Percentiles rank a stretch among this genome's conserved stretches.
These are phyloP conservation scores for Sclerotinia trifoliorum DNA, from an alignment of 2,329 filamentous ascomycete species.

Conservation along the genomic window DNA sequence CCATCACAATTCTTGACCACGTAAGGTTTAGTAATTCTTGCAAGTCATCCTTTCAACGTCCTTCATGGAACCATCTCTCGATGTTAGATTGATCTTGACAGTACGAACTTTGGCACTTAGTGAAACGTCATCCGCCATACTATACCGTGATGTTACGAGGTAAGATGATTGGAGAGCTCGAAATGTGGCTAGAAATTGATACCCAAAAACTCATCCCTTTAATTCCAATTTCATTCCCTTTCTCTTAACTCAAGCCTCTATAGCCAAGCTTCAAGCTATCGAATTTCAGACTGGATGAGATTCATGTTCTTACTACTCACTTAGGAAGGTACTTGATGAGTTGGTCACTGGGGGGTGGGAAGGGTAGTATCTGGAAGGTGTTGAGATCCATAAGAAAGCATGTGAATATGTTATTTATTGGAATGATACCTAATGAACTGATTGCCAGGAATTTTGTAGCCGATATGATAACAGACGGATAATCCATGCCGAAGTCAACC, in stretches of 20 bases:
- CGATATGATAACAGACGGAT: neutral
- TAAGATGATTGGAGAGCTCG: neutral
- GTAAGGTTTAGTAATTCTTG: neutral
- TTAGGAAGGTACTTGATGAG: slow-evolving; percentile 6
- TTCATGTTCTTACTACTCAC: neutral
- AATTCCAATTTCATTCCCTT: neutral
- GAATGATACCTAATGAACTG: neutral
- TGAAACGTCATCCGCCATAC: neutral
- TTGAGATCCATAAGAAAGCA: neutral
- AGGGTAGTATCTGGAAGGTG: neutral
- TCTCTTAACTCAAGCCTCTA: neutral
- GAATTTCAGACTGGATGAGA: slow-evolving; percentile 1
- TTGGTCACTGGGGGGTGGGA: neutral
- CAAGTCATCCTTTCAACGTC: neutral
- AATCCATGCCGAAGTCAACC: neutral
- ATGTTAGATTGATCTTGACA: neutral
- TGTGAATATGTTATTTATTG: slow-evolving; percentile 2
- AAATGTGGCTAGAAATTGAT: neutral
- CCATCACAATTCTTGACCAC: neutral
- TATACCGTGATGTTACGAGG: neutral
- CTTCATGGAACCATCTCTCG: neutral
- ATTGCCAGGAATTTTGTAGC: neutral
- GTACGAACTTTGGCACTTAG: neutral
- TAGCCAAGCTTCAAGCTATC: neutral
- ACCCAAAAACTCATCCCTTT: neutral